A percentile compares a stretch with the other conserved stretches of the same genome.
phyloP scores from a whole-genome alignment of 2,329 filamentous ascomycete species.

The Xylaria hypoxylon region DNA sequence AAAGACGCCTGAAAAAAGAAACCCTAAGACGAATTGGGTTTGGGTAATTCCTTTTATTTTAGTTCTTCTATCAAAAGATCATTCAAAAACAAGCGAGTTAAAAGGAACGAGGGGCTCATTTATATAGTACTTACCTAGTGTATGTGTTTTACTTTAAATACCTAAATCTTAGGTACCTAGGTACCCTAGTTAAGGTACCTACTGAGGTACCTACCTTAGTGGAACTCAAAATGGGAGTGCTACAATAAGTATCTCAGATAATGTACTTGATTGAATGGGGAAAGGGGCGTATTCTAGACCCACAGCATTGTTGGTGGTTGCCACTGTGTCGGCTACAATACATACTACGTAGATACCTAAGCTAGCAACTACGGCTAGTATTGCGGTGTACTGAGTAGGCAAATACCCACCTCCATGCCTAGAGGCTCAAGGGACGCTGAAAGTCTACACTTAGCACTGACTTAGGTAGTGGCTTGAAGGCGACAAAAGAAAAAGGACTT shows the following conservation, averaged over 20 bases:
- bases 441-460: too few relatives aligned
- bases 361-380: neutral
- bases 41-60: conserved; percentile 9
- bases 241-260: too few relatives aligned
- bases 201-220: neutral
- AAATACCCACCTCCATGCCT: too few relatives aligned
- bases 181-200: too few relatives aligned
- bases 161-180: neutral
- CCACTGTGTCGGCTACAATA: neutral
- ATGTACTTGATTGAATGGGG: neutral
- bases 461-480: too few relatives aligned
- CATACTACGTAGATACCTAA: too few relatives aligned
- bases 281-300: conserved; percentile 7
- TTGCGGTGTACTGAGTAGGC: too few relatives aligned
- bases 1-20: neutral
- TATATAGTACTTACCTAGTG: neutral
- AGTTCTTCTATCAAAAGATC: neutral
- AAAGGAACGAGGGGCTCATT: conserved; percentile 6
- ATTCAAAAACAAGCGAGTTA: neutral
- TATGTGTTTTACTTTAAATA: too few relatives aligned
- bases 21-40: neutral
- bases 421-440: too few relatives aligned
- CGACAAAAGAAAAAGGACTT: too few relatives aligned
- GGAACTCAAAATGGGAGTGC: neutral
- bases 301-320: neutral